Percentiles rank a stretch among this genome's conserved stretches.
phyloP scores from a whole-genome alignment of 352 stramenopile species.

The Pythium chondricola region DNA sequence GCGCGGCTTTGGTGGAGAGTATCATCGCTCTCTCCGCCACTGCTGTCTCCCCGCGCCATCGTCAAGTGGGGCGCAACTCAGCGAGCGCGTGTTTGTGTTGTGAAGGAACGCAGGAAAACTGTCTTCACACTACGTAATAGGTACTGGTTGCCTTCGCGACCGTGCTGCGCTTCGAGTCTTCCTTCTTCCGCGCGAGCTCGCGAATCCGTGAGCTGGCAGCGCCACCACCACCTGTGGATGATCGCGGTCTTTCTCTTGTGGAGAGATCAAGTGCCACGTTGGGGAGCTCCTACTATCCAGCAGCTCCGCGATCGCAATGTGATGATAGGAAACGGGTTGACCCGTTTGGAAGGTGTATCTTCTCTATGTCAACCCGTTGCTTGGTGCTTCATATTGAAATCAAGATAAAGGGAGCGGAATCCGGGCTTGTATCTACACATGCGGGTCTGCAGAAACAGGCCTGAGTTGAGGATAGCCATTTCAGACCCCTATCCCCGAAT shows the following conservation, averaged over 20 bases:
- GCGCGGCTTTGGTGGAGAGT: constrained; percentile 46
- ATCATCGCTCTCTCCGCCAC: constrained; percentile 58
- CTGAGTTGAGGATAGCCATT: background rate
- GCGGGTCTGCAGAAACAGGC: background rate
- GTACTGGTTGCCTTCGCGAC: background rate
- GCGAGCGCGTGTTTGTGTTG: background rate
- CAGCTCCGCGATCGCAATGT: background rate
- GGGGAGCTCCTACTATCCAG: background rate
- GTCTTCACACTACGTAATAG: background rate
- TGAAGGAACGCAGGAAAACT: background rate
- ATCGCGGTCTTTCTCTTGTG: background rate
- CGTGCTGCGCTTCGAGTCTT: no score
- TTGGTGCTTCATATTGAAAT: no score
- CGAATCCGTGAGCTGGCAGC: background rate
- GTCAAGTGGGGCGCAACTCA: background rate
- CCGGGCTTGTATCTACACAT: background rate
- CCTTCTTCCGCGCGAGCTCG: background rate
- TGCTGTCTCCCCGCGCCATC: constrained; percentile 24
- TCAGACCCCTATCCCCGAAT: constrained; percentile 16
- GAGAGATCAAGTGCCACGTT: background rate
- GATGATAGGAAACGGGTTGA: background rate
- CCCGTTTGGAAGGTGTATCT: no score
- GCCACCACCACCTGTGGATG: background rate
- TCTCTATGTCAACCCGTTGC: no score
- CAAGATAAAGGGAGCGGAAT: background rate